Base-by-base conservation (phyloP, 768 basidiomycete genomes). In the Suillus luteus region DNA sequence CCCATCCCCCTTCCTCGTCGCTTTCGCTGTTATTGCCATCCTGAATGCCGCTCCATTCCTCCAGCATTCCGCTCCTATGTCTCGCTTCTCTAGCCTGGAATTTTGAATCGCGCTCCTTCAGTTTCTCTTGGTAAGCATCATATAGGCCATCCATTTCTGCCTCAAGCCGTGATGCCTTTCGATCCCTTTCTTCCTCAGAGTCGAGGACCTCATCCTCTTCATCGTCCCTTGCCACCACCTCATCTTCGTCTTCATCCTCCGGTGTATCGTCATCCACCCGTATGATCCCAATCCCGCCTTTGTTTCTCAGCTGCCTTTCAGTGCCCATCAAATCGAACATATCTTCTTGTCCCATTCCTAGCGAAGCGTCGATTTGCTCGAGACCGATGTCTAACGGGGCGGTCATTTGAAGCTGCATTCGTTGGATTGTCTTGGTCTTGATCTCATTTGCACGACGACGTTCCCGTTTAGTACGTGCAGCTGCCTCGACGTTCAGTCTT, bases 381-480 rank as follows among this genome's bases (percentile, higher is more conserved):
- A 95, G 76, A 73, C 95, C 96, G 67, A 99, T 95, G 69, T 98
- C 97, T 68, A 96, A 80, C n/a, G 97, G 97, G 22, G 95, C 94
- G 14, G 92, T 93, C 97, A 99, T 99, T 72, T 93, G 90, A 54
- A 99, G 83, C 73, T 99, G 97, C 87, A 99, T 91, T 60, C 96
- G 90, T 72, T 94, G 93, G 46, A 99, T 89, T 1, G 94, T 92
- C 67, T 90, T 87, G 35, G 85, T 82, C 77, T 92, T 93, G 71
- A 92, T 81, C 79, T 99, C 97, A 76, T 98, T 98, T 2, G 89
- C 87, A 41, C 88, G 85, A 61, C 95, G 86, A 60, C 92, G 85
- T 68, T 93, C 91, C 9, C 92, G 89, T 74, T 94, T 95, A 46
- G 84, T 74, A 55, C 88, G 86, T 35, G 89, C 85, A 46, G 83